Evolutionary conservation across 164 flowering plant species (phyloP), one percentile per base, ranked within the genome.

Genomic region (Houttuynia cordata): DNA sequence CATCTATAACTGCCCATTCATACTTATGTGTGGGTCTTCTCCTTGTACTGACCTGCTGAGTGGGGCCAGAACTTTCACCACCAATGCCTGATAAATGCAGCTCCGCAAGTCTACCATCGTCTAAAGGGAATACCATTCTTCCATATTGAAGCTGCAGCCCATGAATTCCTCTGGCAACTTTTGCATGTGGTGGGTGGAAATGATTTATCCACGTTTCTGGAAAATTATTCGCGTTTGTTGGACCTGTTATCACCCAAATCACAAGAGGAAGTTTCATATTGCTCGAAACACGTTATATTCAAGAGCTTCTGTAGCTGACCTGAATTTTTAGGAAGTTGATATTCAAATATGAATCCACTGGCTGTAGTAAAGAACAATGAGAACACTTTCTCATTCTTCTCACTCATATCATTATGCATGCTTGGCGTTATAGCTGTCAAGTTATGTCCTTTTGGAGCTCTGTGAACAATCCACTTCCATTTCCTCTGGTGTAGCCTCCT

Each of bases 101-200:
- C 58, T 90, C 95, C 52, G 75, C 92, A 20, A 90, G 82, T 71
- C 97, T 82, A 21, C 97, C 97, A 70, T 90, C 97, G 57, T 87
- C 86, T 62, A 90, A 70, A 24, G 85, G 75, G 55, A 85, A 90
- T 20, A 90, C 7, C 24, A 79, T 66, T 67, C 97, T 75, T 47
- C 91, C 90, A 51, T 64, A 60, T 55, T 90, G 92, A 64, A 82
- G 62, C 57, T 77, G 82, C 54, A 80, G 62, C 4, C 97, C 97
- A 10, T 79, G 57, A 68, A 81, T 66, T 12, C 83, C 87, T 65
- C 75, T 80, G 56, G 91, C 95, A 51, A 37, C 85, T 76, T 75
- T 84, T 50, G 92, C 81, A 70, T 85, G 68, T 21, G 50, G 73
- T 22, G 97, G 97, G 71, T 87, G 86, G 73, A 42, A 55, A 61